Conservation (phyloP, 495 filamentous ascomycete species). For the Parachaetomium inaequale region DNA sequence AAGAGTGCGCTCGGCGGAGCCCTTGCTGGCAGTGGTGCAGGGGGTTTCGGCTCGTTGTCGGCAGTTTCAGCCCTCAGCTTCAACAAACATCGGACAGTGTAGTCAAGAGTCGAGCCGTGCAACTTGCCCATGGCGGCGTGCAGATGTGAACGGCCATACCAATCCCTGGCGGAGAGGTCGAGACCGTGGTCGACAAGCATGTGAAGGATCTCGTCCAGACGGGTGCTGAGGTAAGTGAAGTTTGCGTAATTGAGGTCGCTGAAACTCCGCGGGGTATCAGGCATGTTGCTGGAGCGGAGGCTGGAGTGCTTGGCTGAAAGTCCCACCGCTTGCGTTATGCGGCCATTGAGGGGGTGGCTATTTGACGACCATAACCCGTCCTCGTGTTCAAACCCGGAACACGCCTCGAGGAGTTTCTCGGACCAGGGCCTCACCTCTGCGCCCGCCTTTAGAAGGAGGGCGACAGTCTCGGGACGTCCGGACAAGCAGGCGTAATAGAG, state of each 20-base stretch:
- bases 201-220: constrained; percentile 25
- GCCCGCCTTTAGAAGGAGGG: constrained; percentile 35
- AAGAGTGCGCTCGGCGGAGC: neutral
- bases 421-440: constrained; percentile 24
- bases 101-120: neutral
- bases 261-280: too few species aligned
- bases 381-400: constrained; percentile 22
- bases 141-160: neutral
- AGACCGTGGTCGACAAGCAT: constrained; percentile 19
- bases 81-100: neutral
- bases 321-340: neutral
- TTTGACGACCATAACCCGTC: too few species aligned
- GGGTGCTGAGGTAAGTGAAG: constrained; percentile 6
- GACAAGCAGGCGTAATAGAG: constrained; percentile 39
- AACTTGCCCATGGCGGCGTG: neutral
- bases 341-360: too few species aligned
- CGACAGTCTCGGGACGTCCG: constrained; percentile 35
- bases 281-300: too few species aligned
- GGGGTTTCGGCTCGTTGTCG: neutral
- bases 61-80: neutral
- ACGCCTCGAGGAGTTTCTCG: constrained; percentile 23
- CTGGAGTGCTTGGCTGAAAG: neutral
- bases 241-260: too few species aligned
- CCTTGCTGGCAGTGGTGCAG: neutral
- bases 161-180: neutral